Conservation (phyloP, 2,329 filamentous ascomycete species). For the Fusarium sp. region DNA sequence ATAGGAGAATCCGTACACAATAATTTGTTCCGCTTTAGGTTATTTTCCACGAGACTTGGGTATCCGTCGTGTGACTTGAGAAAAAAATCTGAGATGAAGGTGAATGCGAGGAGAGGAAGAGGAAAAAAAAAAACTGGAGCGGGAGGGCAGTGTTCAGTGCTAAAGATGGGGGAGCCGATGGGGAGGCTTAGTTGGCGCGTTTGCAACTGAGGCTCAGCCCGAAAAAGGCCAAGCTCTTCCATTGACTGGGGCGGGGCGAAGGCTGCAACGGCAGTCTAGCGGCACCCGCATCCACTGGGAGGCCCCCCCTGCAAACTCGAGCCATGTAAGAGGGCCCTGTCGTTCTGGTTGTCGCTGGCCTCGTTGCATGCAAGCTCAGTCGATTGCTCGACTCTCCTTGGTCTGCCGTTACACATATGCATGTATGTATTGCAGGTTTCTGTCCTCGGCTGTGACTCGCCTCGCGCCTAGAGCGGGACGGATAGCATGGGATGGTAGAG, state of each 20-base stretch:
- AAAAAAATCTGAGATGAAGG: slow-evolving; percentile 6
- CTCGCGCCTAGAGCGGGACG: not conserved
- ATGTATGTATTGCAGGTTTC: slow-evolving; percentile 2
- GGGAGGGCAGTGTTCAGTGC: slow-evolving; percentile 25
- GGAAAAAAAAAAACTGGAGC: slow-evolving; percentile 37
- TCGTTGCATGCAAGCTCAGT: not conserved
- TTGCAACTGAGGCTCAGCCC: slow-evolving; percentile 10
- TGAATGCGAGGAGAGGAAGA: slow-evolving; percentile 7
- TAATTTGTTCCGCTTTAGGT: not conserved
- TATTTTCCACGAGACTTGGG: not conserved
- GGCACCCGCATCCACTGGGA: slow-evolving; percentile 1
- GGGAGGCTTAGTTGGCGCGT: slow-evolving; percentile 25
- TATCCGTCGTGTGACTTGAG: slow-evolving; percentile 9
- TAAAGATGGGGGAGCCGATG: not conserved
- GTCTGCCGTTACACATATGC: not conserved
- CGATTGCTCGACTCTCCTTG: not conserved
- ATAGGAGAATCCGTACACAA: slow-evolving; percentile 19
- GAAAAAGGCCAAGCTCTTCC: not conserved
- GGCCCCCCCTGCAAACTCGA: slow-evolving; percentile 18
- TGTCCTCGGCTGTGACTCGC: not conserved
- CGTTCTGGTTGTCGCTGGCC: not conserved
- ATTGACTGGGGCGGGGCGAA: not conserved
- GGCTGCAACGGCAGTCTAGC: slow-evolving; percentile 1
- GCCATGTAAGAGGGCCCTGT: slow-evolving; percentile 17
- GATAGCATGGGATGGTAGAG: not conserved